Evolutionary conservation across 2,329 filamentous ascomycete genomes (phyloP).

Genomic region (Monilinia laxa): DNA sequence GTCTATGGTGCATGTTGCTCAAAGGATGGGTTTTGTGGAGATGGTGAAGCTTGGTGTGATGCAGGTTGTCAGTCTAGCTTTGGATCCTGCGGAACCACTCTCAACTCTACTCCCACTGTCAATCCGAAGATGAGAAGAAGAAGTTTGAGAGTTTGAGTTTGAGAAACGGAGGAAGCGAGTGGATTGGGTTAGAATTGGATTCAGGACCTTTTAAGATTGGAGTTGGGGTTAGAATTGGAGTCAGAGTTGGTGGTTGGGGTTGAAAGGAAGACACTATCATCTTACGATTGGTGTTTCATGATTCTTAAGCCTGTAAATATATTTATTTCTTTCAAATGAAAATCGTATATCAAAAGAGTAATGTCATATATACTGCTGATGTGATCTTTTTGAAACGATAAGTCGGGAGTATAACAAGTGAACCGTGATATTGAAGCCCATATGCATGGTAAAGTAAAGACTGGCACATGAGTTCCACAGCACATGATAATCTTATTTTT

Average conservation of each 20-base stretch:
- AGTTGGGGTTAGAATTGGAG: not conserved
- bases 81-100: conserved; percentile 25
- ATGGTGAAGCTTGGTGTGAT: conserved; percentile 25
- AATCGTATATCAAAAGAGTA: not conserved
- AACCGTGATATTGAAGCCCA: not conserved
- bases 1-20: conserved; percentile 30
- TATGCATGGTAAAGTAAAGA: not conserved
- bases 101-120: conserved; percentile 21
- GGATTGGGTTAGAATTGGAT: not conserved
- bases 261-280: not conserved
- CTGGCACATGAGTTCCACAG: not conserved
- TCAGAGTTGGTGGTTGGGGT: not conserved
- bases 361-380: not conserved
- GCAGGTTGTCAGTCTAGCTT: conserved; percentile 28
- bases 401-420: not conserved
- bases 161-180: not conserved
- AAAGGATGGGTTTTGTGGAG: conserved; percentile 26
- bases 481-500: not conserved
- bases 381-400: not conserved
- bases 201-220: not conserved
- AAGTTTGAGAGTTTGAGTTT: conserved; percentile 1
- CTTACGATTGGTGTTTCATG: not conserved
- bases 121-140: conserved; percentile 9
- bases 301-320: not conserved
- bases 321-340: not conserved